phyloP scores from a whole-genome alignment of 2,329 filamentous ascomycete species.

The Trichoderma sp. region DNA sequence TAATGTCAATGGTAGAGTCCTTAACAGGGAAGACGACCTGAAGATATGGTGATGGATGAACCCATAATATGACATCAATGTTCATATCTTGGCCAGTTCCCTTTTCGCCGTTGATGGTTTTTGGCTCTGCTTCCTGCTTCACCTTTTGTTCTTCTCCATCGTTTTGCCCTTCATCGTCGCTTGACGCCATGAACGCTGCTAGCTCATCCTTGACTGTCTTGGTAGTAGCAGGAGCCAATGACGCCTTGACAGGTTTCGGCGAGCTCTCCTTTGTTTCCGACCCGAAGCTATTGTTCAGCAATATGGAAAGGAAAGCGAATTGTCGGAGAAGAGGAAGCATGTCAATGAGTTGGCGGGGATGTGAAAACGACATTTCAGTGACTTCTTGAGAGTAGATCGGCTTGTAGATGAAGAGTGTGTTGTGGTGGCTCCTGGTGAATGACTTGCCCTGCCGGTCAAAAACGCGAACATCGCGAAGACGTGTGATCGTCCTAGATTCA shows the following conservation, averaged over 20 bases:
- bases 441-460: slow-evolving; percentile 36
- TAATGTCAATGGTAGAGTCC: slow-evolving; percentile 51
- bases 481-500: slow-evolving; percentile 58
- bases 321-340: slow-evolving; percentile 75
- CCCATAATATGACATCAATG: slow-evolving; percentile 56
- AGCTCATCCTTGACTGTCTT: slow-evolving; percentile 38
- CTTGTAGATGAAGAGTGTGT: slow-evolving; percentile 70
- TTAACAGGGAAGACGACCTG: slow-evolving; percentile 57
- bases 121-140: neutral
- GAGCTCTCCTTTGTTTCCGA: slow-evolving; percentile 32
- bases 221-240: slow-evolving; percentile 22
- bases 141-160: neutral
- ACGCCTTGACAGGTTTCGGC: neutral
- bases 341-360: slow-evolving; percentile 73
- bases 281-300: slow-evolving; percentile 65
- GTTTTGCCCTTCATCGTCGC: neutral
- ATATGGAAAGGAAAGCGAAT: slow-evolving; percentile 67
- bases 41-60: slow-evolving; percentile 51
- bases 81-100: slow-evolving; percentile 29
- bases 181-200: slow-evolving; percentile 32
- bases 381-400: slow-evolving; percentile 70
- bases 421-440: slow-evolving; percentile 48
- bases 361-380: slow-evolving; percentile 71
- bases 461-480: slow-evolving; percentile 49
- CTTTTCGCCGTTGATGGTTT: neutral